phyloP scores from a whole-genome alignment of 2,329 filamentous ascomycete species.

The Westerdykella aurantiaca region DNA sequence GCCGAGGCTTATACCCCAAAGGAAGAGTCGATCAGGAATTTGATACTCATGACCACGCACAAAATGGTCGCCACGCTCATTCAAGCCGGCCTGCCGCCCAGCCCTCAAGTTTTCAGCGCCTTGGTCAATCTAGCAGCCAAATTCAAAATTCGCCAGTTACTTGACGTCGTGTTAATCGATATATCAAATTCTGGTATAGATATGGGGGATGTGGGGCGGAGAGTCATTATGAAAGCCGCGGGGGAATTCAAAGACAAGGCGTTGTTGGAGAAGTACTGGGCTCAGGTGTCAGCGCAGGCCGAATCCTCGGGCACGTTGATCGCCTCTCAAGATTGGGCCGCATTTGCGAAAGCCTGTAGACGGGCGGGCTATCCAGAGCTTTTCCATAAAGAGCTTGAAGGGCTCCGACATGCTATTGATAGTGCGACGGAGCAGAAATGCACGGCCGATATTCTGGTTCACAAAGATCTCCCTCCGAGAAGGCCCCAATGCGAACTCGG shows the following conservation, averaged over 20 bases:
- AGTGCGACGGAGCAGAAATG: not conserved
- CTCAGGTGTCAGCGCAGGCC: conserved; percentile 15
- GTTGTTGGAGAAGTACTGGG: conserved; percentile 29
- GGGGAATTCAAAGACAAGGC: conserved; percentile 20
- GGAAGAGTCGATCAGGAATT: conserved; percentile 16
- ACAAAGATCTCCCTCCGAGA: not conserved
- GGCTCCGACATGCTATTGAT: conserved; percentile 20
- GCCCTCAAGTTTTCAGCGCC: conserved; percentile 17
- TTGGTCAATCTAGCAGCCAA: conserved; percentile 28
- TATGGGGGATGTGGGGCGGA: conserved; percentile 16
- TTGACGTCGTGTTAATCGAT: conserved; percentile 22
- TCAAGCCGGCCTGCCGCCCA: conserved; percentile 23
- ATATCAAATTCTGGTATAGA: conserved; percentile 16
- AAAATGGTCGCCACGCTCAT: conserved; percentile 19
- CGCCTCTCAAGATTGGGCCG: conserved; percentile 27
- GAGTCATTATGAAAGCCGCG: conserved; percentile 24
- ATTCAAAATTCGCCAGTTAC: conserved; percentile 19
- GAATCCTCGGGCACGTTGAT: conserved; percentile 19
- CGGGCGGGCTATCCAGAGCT: conserved; percentile 15
- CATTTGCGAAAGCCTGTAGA: conserved; percentile 28
- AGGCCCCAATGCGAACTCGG: conserved; percentile 11
- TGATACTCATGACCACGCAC: conserved; percentile 20
- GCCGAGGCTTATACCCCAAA: conserved; percentile 15
- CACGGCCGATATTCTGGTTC: too few relatives aligned
- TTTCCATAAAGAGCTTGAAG: conserved; percentile 22